These are phyloP conservation scores for Cladosporium sp. DNA, from an alignment of 2,329 filamentous ascomycete species.

Conservation along the genomic window DNA sequence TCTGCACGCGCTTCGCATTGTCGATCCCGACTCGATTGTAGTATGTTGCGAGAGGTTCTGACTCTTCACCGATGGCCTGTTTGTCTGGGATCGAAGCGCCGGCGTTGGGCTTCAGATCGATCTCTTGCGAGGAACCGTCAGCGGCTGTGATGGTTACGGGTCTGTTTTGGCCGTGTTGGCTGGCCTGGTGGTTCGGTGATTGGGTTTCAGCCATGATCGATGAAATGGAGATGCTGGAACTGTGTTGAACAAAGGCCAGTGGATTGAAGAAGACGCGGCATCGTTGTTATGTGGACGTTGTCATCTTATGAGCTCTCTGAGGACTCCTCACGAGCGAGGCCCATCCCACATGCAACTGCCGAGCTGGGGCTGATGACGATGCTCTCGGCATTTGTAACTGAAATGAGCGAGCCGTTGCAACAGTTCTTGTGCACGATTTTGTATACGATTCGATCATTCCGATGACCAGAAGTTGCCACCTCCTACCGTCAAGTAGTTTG, in stretches of 20 bases:
- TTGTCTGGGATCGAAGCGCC: constrained; percentile 43
- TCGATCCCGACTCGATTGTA: constrained; percentile 44
- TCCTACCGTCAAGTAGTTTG: not conserved
- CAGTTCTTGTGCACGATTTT: not conserved
- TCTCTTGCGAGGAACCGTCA: constrained; percentile 22
- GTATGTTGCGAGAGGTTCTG: constrained; percentile 41
- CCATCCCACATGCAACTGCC: not conserved
- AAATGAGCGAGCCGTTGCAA: not conserved
- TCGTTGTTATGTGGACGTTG: constrained; percentile 1
- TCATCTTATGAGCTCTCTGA: not conserved
- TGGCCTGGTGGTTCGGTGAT: constrained; percentile 25
- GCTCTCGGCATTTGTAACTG: constrained; percentile 2
- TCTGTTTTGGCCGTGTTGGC: constrained; percentile 29
- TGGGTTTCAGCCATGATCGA: constrained; percentile 26
- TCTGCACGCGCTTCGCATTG: constrained; percentile 45
- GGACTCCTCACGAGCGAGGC: not conserved
- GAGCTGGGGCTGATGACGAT: constrained; percentile 11
- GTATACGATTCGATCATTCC: not conserved
- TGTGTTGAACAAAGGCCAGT: constrained; percentile 14
- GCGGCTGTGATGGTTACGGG: constrained; percentile 32
- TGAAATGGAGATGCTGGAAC: not conserved
- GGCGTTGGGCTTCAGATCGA: constrained; percentile 39
- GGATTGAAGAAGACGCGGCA: not conserved
- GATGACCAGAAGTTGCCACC: not conserved
- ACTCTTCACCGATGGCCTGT: constrained; percentile 39